A percentile compares a stretch with the other conserved stretches of the same genome.
Conservation (phyloP, 2,329 filamentous ascomycete genomes). For the Neofusicoccum parvum region DNA sequence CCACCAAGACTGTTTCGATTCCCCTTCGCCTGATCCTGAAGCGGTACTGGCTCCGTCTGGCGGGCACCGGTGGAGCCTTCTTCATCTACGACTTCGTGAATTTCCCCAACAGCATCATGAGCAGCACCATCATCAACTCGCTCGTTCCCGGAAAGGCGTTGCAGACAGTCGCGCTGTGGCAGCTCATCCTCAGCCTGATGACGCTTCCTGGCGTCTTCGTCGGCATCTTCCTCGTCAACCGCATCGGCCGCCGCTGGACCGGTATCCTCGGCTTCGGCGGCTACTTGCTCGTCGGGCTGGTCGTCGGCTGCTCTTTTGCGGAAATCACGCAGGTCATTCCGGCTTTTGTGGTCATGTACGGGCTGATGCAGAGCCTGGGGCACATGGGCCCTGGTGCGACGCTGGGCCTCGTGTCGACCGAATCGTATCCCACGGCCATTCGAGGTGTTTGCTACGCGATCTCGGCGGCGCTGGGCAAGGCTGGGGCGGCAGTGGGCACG, state of each 20-base stretch:
- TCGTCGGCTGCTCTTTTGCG: constrained; percentile 54
- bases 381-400: constrained; percentile 56
- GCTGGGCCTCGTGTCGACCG: constrained; percentile 54
- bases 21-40: constrained; percentile 49
- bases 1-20: constrained; percentile 52
- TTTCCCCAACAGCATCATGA: constrained; percentile 53
- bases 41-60: constrained; percentile 53
- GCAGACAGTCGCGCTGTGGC: constrained; percentile 51
- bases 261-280: constrained; percentile 54
- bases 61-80: constrained; percentile 53
- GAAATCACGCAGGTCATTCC: constrained; percentile 53
- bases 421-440: constrained; percentile 56
- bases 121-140: constrained; percentile 46
- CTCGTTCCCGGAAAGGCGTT: constrained; percentile 44
- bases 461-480: constrained; percentile 55
- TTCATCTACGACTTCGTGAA: constrained; percentile 52
- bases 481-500: constrained; percentile 55
- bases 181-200: constrained; percentile 49
- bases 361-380: constrained; percentile 53
- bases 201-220: constrained; percentile 54
- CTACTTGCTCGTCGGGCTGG: constrained; percentile 55
- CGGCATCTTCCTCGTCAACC: constrained; percentile 45
- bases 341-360: constrained; percentile 56
- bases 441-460: constrained; percentile 55
- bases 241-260: constrained; percentile 43